Percentiles rank a stretch among this genome's conserved stretches.
Conservation (phyloP, 371 early-diverging fungal genomes). For the Rhizomucor miehei region DNA sequence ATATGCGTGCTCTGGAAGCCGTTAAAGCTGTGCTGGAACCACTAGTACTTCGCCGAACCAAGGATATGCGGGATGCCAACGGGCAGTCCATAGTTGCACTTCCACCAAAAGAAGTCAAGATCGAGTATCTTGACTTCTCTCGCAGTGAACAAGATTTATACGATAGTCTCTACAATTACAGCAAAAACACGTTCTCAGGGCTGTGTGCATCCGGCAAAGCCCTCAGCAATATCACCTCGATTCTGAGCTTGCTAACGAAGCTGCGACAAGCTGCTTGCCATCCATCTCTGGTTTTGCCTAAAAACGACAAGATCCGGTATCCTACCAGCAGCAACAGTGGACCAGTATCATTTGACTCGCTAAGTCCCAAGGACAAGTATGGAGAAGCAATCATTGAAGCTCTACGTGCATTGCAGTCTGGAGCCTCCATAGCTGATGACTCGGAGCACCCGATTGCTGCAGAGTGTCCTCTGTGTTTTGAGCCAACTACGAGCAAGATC, state of each 20-base stretch:
- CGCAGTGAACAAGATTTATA: slow-evolving; percentile 43
- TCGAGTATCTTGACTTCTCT: slow-evolving; percentile 59
- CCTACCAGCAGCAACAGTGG: slow-evolving; percentile 11
- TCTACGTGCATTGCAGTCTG: slow-evolving; percentile 6
- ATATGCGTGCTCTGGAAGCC: slow-evolving; percentile 51
- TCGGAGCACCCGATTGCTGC: slow-evolving; percentile 1
- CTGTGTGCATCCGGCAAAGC: slow-evolving; percentile 42
- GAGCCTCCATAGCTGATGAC: neutral
- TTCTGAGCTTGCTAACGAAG: slow-evolving; percentile 48
- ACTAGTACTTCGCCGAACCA: slow-evolving; percentile 64
- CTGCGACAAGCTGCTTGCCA: slow-evolving; percentile 72
- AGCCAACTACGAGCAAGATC: slow-evolving; percentile 50
- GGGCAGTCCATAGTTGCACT: slow-evolving; percentile 62
- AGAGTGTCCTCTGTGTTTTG: slow-evolving; percentile 52
- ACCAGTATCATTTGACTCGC: neutral
- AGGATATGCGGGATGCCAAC: slow-evolving; percentile 50
- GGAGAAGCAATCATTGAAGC: slow-evolving; percentile 13
- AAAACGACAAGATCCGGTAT: slow-evolving; percentile 8
- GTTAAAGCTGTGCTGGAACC: slow-evolving; percentile 70
- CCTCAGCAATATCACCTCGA: slow-evolving; percentile 45
- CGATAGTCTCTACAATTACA: slow-evolving; percentile 42
- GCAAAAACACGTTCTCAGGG: slow-evolving; percentile 43
- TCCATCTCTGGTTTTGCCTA: slow-evolving; percentile 48
- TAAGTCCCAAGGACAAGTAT: no score
- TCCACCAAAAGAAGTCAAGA: slow-evolving; percentile 56